Evolutionary conservation across 1,139 yeast species (phyloP).

Genomic region (Eremothecium cymbalariae): DNA sequence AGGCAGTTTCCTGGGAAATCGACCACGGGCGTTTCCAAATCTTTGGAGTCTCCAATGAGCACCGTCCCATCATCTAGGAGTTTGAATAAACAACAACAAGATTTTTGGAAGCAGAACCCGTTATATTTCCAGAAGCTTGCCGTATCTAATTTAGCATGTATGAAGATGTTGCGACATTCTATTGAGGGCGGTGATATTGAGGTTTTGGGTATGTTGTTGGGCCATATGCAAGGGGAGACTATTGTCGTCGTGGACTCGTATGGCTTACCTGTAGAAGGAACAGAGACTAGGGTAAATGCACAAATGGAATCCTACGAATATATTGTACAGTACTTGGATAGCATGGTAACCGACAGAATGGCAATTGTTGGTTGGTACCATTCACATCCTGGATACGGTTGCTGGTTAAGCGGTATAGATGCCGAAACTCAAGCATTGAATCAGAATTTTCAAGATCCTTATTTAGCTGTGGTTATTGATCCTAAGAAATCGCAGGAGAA

Average conservation of each 20-base stretch:
- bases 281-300: constrained; percentile 93
- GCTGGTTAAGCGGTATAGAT: constrained; percentile 88
- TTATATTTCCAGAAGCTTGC: constrained; percentile 58
- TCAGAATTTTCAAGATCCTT: constrained; percentile 86
- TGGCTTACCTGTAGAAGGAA: constrained; percentile 88
- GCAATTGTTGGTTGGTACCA: constrained; percentile 92
- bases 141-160: constrained; percentile 66
- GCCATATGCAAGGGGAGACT: constrained; percentile 50
- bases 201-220: constrained; percentile 91
- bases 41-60: constrained; percentile 2
- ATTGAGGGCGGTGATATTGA: constrained; percentile 83
- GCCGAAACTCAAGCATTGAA: constrained; percentile 80
- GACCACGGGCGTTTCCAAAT: background rate
- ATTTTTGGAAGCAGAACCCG: constrained; percentile 45
- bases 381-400: constrained; percentile 96
- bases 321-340: constrained; percentile 75
- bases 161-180: constrained; percentile 79
- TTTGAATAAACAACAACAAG: constrained; percentile 13
- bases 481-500: constrained; percentile 62
- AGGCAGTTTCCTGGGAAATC: too few species aligned
- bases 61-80: constrained; percentile 2
- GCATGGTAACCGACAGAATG: constrained; percentile 47
- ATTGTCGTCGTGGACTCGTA: constrained; percentile 77
- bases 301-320: constrained; percentile 90
- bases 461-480: constrained; percentile 80